Conservation (phyloP, 2,329 filamentous ascomycete genomes). For the Epichloe uncinata region DNA sequence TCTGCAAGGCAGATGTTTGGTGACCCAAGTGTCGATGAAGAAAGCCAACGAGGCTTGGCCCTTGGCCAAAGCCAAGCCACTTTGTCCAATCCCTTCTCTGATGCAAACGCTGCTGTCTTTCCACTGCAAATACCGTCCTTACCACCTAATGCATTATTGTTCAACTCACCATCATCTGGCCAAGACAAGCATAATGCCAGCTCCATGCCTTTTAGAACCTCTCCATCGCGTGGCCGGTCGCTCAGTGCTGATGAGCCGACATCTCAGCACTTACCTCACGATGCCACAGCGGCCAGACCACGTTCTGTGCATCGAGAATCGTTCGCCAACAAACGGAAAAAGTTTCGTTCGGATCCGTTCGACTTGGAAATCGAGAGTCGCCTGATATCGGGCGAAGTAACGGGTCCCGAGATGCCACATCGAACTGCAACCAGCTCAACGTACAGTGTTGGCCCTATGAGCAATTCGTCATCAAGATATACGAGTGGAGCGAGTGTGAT, state of each 20-base stretch:
- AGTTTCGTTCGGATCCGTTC: constrained; percentile 51
- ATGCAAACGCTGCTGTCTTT: constrained; percentile 29
- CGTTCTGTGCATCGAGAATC: constrained; percentile 25
- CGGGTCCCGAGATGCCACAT: constrained; percentile 11
- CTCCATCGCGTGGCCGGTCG: constrained; percentile 35
- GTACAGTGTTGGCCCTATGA: constrained; percentile 33
- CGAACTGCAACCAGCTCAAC: constrained; percentile 20
- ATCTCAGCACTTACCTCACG: constrained; percentile 15
- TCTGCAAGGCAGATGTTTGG: background rate
- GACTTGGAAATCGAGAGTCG: constrained; percentile 38
- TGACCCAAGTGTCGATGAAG: background rate
- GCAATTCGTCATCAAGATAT: constrained; percentile 30
- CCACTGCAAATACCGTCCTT: constrained; percentile 3
- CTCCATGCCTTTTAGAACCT: constrained; percentile 23
- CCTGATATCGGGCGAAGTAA: constrained; percentile 8
- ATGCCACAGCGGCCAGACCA: constrained; percentile 21
- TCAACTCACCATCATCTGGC: background rate
- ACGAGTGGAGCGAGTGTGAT: constrained; percentile 40
- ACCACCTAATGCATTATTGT: constrained; percentile 1
- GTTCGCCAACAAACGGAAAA: constrained; percentile 35
- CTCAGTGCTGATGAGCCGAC: constrained; percentile 16
- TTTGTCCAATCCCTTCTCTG: constrained; percentile 31
- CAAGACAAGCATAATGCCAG: constrained; percentile 2
- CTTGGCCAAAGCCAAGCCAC: background rate
- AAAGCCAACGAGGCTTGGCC: background rate